Conservation (phyloP, 169 alveolate genomes). For the Plasmodium sp. region DNA sequence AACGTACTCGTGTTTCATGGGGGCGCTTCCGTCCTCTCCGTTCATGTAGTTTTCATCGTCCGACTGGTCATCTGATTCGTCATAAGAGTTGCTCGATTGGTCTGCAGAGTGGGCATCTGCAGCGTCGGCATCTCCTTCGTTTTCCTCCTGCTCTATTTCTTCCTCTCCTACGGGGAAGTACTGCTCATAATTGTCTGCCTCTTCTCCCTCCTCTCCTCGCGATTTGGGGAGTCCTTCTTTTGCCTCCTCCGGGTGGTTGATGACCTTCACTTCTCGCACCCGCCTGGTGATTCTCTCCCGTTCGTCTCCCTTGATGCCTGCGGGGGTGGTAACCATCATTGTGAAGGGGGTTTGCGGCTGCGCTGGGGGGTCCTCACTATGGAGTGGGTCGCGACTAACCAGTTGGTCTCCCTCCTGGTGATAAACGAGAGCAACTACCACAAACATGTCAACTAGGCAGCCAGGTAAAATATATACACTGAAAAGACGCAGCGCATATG, state of each 20-base stretch:
- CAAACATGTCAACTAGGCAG: not conserved
- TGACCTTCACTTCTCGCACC: slow-evolving; percentile 28
- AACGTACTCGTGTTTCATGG: slow-evolving; percentile 42
- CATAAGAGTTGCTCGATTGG: not conserved
- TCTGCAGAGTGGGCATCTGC: not conserved
- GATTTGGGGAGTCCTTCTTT: not conserved
- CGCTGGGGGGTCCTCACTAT: not conserved
- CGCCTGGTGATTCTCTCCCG: slow-evolving; percentile 30
- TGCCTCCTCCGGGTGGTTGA: not conserved
- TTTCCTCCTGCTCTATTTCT: not conserved
- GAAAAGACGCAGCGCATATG: not conserved
- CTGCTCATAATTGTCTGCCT: not conserved
- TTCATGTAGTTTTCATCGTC: slow-evolving; percentile 1
- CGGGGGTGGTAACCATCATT: not conserved
- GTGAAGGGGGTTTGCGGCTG: not conserved
- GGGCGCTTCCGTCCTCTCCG: slow-evolving; percentile 1
- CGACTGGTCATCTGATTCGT: not conserved
- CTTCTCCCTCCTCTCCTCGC: not conserved
- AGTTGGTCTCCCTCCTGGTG: not conserved
- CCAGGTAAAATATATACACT: not conserved
- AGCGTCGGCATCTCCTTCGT: not conserved
- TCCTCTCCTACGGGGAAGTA: not conserved
- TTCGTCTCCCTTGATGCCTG: slow-evolving; percentile 23
- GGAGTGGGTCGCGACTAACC: not conserved
- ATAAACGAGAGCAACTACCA: not conserved